phyloP scores from a whole-genome alignment of 305 asterid genomes.

The Salvia sclarea region DNA sequence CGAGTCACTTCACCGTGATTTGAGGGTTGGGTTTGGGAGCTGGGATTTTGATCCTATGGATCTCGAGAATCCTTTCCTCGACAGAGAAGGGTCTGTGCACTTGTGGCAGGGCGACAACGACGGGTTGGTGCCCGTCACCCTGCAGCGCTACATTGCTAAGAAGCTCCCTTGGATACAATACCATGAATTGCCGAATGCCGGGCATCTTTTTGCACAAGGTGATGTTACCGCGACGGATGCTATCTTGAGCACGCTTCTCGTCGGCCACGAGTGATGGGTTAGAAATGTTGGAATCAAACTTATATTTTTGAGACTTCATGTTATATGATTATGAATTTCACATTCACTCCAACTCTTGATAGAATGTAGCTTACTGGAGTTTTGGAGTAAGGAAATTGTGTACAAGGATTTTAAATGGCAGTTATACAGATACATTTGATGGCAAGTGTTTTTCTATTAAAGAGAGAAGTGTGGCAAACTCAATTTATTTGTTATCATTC shows the following conservation, averaged over 20 bases:
- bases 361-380: neutral
- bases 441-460: neutral
- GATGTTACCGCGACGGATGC: slow-evolving; percentile 42
- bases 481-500: slow-evolving; percentile 18
- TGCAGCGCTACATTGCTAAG: slow-evolving; percentile 65
- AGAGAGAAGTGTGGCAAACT: neutral
- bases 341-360: neutral
- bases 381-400: neutral
- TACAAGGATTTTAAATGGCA: neutral
- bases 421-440: neutral
- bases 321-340: no score
- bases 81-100: slow-evolving; percentile 61
- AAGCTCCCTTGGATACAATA: slow-evolving; percentile 78
- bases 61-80: slow-evolving; percentile 50
- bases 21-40: slow-evolving; percentile 65
- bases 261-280: slow-evolving; percentile 28
- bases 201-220: slow-evolving; percentile 57
- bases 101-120: slow-evolving; percentile 81
- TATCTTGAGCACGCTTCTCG: slow-evolving; percentile 53
- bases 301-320: neutral
- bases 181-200: slow-evolving; percentile 66
- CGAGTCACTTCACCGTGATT: slow-evolving; percentile 69
- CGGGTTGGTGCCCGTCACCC: slow-evolving; percentile 59
- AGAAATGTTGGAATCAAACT: neutral
- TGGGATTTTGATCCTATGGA: slow-evolving; percentile 78